Evolutionary conservation across 352 stramenopile genomes (phyloP), one percentile per base, ranked within the genome.

Genomic region (Pythium dissotocum): DNA sequence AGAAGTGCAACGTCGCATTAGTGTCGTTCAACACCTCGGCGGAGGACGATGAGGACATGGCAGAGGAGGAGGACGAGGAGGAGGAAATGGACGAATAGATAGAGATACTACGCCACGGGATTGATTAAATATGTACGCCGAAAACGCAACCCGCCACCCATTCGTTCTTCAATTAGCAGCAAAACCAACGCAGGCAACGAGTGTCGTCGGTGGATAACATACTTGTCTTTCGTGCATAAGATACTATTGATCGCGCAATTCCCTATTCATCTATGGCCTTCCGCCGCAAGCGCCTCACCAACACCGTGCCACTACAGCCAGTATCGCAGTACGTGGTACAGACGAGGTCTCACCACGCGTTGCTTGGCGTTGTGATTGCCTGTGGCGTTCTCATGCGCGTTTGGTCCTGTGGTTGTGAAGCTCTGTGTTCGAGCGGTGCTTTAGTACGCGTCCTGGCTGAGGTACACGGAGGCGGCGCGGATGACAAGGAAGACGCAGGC

Each of bases 1-100:
- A 91, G 32, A 95, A 95, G 76, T 95, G 87, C 69, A 91, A 92
- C 68, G 57, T 92, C 42, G 85, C 87, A 72, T 80, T 93, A 82
- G 85, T 93, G 54, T 86, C 87, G 38, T 93, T 95, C 60, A 87
- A 85, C 61, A 69, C 81, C 35, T 65, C 70, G 8, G 78, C 85
- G 16, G 77, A 79, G 0, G 78, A 83, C 1, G 72, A 79, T 16
- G 80, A 90, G 21, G 80, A 90, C 32, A 78, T 77, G 58, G 77
- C 78, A 28, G 77, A 80, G 60, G 78, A 68, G 13, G 76, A 80
- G 13, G 75, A 76, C 26, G 71, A 79, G 26, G 78, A 79, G 49
- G 69, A 77, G 6, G 79, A 82, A 48, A 64, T 83, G 53, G 78
- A 89, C 64, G 77, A 85, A 64, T 85, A 90, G 69, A 82, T 36